Evolutionary conservation across 106 monocot species (phyloP).

Genomic region (Acorus gramineus): DNA sequence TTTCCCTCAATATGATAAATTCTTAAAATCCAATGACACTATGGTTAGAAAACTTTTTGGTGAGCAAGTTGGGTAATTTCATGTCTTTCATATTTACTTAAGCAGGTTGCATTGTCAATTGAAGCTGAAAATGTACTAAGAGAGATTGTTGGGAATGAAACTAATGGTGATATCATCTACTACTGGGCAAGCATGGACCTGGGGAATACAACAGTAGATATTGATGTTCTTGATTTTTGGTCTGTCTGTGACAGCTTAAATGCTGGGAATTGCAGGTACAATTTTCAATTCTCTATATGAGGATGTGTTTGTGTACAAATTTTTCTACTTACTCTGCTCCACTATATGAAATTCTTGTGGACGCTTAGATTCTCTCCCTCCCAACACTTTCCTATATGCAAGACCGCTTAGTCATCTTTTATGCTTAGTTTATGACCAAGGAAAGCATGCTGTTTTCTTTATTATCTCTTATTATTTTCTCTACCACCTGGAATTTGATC

Average conservation of each 20-base stretch:
- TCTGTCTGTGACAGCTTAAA: conserved; percentile 75
- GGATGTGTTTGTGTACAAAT: not conserved
- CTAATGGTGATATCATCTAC: conserved; percentile 59
- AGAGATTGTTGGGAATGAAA: conserved; percentile 26
- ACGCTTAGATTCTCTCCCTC: too few relatives aligned
- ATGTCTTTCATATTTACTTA: not conserved
- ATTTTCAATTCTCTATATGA: not conserved
- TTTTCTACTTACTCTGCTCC: not conserved
- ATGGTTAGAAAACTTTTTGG: too few relatives aligned
- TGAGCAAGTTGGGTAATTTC: not conserved
- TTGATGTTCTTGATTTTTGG: conserved; percentile 48
- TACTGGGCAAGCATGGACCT: conserved; percentile 58
- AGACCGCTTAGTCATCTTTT: too few relatives aligned
- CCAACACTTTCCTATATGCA: too few relatives aligned
- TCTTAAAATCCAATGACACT: too few relatives aligned
- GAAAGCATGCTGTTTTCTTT: too few relatives aligned
- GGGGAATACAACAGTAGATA: conserved; percentile 4
- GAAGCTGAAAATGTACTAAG: conserved; percentile 58
- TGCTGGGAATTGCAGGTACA: conserved; percentile 77
- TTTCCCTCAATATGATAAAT: too few relatives aligned
- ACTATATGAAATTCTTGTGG: too few relatives aligned
- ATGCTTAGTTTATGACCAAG: too few relatives aligned
- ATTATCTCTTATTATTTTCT: too few relatives aligned
- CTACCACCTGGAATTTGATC: too few relatives aligned
- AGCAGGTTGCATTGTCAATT: conserved; percentile 62